Conservation (phyloP, 371 early-diverging fungal species). For the Phascolomyces articulosus region DNA sequence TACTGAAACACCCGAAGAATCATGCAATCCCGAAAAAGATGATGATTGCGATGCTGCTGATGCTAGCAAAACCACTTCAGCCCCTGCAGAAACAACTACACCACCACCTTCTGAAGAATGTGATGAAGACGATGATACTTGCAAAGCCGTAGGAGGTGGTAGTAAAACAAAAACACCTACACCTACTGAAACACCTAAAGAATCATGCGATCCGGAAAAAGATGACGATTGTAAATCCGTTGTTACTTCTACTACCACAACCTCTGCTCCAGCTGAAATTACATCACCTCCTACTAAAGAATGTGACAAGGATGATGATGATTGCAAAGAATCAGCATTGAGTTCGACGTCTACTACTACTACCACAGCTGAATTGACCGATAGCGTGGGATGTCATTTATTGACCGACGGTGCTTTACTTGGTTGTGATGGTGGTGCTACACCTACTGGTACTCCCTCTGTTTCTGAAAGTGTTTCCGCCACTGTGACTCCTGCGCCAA, state of each 20-base stretch:
- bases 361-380: constrained; percentile 1
- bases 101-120: neutral
- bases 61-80: neutral
- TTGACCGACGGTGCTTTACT: neutral
- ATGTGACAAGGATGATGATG: constrained; percentile 8
- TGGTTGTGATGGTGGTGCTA: constrained; percentile 5
- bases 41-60: neutral
- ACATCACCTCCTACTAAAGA: neutral
- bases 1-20: neutral
- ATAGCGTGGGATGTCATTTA: neutral
- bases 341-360: constrained; percentile 4
- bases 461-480: neutral
- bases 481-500: constrained; percentile 1
- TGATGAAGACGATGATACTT: constrained; percentile 10
- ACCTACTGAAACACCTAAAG: neutral
- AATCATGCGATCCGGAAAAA: neutral
- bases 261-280: too few relatives aligned
- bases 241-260: neutral
- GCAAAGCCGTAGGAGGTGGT: too few relatives aligned
- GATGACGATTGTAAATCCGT: neutral
- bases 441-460: neutral
- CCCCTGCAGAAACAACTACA: neutral
- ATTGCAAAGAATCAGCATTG: neutral
- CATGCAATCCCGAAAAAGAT: neutral
- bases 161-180: constrained; percentile 6